phyloP scores from a whole-genome alignment of 2,329 filamentous ascomycete species.

The Lachnellula arida region DNA sequence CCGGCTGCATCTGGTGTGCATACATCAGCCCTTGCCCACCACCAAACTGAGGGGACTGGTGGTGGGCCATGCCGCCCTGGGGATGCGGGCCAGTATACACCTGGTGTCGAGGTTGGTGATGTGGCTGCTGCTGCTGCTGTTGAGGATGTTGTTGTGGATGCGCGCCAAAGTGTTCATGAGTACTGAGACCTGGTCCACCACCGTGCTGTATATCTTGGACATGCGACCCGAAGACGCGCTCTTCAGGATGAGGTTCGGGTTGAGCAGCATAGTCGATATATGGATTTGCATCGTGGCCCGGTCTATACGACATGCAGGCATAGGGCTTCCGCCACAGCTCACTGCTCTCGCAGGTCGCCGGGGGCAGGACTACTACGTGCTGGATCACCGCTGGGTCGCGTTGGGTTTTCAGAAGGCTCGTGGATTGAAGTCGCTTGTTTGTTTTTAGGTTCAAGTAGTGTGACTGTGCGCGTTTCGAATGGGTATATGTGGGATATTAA shows the following conservation, averaged over 20 bases:
- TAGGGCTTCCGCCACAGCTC: slow-evolving; percentile 71
- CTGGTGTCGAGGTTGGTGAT: slow-evolving; percentile 44
- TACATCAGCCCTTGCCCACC: slow-evolving; percentile 48
- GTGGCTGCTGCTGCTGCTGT: slow-evolving; percentile 43
- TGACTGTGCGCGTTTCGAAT: slow-evolving; percentile 28
- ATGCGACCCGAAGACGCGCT: slow-evolving; percentile 57
- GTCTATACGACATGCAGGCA: slow-evolving; percentile 57
- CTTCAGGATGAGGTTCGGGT: slow-evolving; percentile 59
- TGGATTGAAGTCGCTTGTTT: slow-evolving; percentile 25
- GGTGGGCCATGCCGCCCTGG: slow-evolving; percentile 44
- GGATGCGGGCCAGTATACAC: slow-evolving; percentile 50
- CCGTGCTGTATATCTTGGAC: slow-evolving; percentile 31
- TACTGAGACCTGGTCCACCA: slow-evolving; percentile 28
- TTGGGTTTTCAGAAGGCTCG: slow-evolving; percentile 28
- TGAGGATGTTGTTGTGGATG: slow-evolving; percentile 48
- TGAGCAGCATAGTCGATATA: slow-evolving; percentile 71
- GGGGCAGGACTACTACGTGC: slow-evolving; percentile 42
- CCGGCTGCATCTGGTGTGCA: slow-evolving; percentile 33
- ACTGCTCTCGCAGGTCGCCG: slow-evolving; percentile 69
- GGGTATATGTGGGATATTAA: slow-evolving; percentile 30
- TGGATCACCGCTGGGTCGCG: slow-evolving; percentile 29
- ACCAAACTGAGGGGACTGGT: slow-evolving; percentile 41
- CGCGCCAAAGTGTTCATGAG: slow-evolving; percentile 33
- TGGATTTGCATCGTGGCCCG: slow-evolving; percentile 51
- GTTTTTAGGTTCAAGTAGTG: slow-evolving; percentile 24